Evolutionary conservation across 331 rosid genomes (phyloP).

Genomic region (Telfairia occidentalis): DNA sequence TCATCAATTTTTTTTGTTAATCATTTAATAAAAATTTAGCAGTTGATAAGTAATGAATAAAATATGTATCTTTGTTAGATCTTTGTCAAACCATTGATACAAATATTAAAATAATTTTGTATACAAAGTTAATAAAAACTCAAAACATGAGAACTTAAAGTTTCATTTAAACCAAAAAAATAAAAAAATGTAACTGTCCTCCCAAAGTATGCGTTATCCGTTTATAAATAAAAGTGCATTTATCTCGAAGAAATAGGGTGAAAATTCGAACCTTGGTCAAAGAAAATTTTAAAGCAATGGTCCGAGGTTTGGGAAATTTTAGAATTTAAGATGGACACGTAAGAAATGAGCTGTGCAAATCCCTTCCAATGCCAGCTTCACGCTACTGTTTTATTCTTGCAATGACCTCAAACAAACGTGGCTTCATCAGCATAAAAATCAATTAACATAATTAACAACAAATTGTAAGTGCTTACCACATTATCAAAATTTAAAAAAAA

Average conservation of each 20-base stretch:
- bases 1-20: too few species aligned
- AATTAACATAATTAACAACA: not conserved
- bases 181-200: not conserved
- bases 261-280: too few species aligned
- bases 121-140: not conserved
- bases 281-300: not conserved
- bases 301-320: not conserved
- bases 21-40: too few species aligned
- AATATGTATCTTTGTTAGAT: not conserved
- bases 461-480: not conserved
- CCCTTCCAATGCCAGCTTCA: not conserved
- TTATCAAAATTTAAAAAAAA: not conserved
- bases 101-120: not conserved
- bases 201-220: not conserved
- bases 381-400: not conserved
- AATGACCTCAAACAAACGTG: not conserved
- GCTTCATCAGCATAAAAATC: not conserved
- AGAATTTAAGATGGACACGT: not conserved
- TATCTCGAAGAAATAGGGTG: too few species aligned
- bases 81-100: not conserved
- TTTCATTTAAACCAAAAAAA: not conserved
- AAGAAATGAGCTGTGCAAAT: constrained; percentile 11
- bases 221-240: too few species aligned
- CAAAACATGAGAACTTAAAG: not conserved
- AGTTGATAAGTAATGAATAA: too few species aligned